Base-by-base conservation (phyloP, 1,284 basidiomycete genomes). In the Melampsora abietis-canadensis region DNA sequence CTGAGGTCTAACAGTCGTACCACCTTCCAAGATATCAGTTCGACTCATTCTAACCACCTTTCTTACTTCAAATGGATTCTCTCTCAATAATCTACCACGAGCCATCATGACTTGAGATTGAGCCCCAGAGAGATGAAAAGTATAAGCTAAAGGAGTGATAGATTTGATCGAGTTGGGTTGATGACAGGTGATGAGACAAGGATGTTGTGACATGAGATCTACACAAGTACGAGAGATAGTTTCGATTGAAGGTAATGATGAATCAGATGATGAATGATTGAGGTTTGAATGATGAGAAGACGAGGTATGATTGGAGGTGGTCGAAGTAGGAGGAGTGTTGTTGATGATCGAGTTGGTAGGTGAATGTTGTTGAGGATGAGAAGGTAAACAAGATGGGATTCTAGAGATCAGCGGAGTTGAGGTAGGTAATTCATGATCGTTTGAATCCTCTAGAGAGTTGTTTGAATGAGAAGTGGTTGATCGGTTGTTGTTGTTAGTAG, bases 91-190 rank as follows among this genome's bases (percentile, higher is more conserved):
- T 85, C 90, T 88, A 21, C 92, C 93, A 66, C 93, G 87, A 64
- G 94, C 90, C 72, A 88, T 85, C 88, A 96, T 91, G 78, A 97
- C 95, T 82, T 94, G 91, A 80, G 92, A 91, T 83, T 94, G 94
- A 31, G 89, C 87, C 63, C 94, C 94, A 76, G 90, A 92, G 78
- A 97, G 86, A 82, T 93, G 89, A 81, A 96, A 94, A 82, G 44
- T 61, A 63, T 63, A 70, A 7, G 68, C 51, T 15, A 40, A 27
- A 4, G 59, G 60, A 5, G 37, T 40, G 37, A 10, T 40, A 1
- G 37, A 40, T 40, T 40, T 40, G 37, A 8, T 40, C 10, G 37
- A 40, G n/a, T 63, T 48, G n/a, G 34, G 10, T n/a, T 46, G 46
- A 59, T 70, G 68, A 47, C 59, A 47, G 44, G 46, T 70, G 60